Percentiles rank a stretch among this genome's conserved stretches.
These are phyloP conservation scores for Shiraia bambusicola DNA, from an alignment of 2,329 filamentous ascomycete genomes.

Conservation along the genomic window DNA sequence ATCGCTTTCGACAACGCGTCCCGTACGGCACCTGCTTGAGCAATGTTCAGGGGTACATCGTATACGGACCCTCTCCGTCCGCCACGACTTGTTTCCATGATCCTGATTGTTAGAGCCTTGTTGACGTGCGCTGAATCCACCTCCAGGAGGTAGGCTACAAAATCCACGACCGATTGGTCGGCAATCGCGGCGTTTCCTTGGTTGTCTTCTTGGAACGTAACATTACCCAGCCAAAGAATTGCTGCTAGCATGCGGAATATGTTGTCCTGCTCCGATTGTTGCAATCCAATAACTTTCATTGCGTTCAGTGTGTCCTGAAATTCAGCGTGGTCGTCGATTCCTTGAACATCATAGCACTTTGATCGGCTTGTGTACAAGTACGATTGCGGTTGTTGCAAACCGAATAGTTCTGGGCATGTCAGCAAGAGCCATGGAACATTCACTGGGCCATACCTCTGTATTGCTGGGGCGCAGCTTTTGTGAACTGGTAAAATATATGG, in stretches of 20 bases:
- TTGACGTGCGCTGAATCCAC: constrained; percentile 78
- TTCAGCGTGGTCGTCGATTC: constrained; percentile 88
- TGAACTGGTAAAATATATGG: constrained; percentile 99
- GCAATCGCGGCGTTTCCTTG: constrained; percentile 81
- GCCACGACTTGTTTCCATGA: constrained; percentile 71
- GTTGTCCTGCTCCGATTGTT: constrained; percentile 86
- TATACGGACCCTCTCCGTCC: constrained; percentile 67
- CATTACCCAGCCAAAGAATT: constrained; percentile 92
- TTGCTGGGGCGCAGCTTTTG: constrained; percentile 85
- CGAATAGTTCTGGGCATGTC: constrained; percentile 65
- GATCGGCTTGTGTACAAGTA: constrained; percentile 93
- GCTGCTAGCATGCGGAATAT: constrained; percentile 95
- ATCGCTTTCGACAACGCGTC: constrained; percentile 95
- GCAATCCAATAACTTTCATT: constrained; percentile 91
- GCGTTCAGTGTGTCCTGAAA: constrained; percentile 89
- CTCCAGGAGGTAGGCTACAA: constrained; percentile 90
- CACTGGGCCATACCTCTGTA: constrained; percentile 61
- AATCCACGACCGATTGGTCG: constrained; percentile 90
- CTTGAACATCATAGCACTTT: constrained; percentile 91
- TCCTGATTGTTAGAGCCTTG: constrained; percentile 83
- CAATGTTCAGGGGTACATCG: constrained; percentile 77
- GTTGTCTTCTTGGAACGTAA: constrained; percentile 87
- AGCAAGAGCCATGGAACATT: constrained; percentile 7
- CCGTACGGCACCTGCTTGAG: constrained; percentile 82
- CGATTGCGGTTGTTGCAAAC: constrained; percentile 86